These are phyloP conservation scores for Phytophthora sojae DNA, from an alignment of 352 stramenopile species.

Conservation along the genomic window DNA sequence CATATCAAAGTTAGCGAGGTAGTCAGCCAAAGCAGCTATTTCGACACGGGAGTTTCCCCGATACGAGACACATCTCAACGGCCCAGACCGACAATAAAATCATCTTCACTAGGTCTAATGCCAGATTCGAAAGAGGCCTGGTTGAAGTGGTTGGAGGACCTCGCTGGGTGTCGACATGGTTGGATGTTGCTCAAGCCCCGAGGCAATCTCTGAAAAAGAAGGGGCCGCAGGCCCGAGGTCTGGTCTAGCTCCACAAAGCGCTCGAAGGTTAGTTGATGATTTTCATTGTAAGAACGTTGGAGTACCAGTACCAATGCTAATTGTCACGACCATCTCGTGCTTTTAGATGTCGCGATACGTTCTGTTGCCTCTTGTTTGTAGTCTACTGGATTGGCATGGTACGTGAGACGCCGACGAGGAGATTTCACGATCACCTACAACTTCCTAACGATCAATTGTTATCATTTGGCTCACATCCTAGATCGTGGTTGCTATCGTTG, in stretches of 20 bases:
- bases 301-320: neutral
- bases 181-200: conserved; percentile 32
- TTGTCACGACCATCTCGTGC: neutral
- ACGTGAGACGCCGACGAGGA: neutral
- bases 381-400: conserved; percentile 90
- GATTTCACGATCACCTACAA: neutral
- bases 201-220: conserved; percentile 27
- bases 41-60: conserved; percentile 28
- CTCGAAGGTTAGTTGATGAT: conserved; percentile 38
- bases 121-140: conserved; percentile 4
- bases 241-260: conserved; percentile 32
- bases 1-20: neutral
- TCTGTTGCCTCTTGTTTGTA: conserved; percentile 87
- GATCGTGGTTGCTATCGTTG: conserved; percentile 68
- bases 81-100: neutral
- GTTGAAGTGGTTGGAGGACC: neutral
- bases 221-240: conserved; percentile 5
- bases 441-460: neutral
- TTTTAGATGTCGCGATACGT: conserved; percentile 74
- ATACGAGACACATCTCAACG: conserved; percentile 8
- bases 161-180: conserved; percentile 14
- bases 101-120: neutral
- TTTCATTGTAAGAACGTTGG: neutral
- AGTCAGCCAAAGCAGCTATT: conserved; percentile 17
- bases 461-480: conserved; percentile 13